Base-by-base conservation (phyloP, 441 rosid species). In the Gossypium lobatum region DNA sequence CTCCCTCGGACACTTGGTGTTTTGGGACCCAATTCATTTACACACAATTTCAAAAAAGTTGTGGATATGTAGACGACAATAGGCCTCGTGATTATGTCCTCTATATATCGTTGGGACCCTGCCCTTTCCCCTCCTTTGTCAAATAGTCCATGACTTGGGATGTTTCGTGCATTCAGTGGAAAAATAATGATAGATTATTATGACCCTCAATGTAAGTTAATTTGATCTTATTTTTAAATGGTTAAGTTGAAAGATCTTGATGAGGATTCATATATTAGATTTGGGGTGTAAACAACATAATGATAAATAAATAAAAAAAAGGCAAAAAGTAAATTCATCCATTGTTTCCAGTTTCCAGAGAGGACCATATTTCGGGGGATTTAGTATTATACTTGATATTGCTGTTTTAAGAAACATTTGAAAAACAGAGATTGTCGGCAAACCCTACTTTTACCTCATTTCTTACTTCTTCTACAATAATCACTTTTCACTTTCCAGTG, bases 391-490 rank as follows among this genome's bases (percentile, higher is more conserved):
- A 58, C 14, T 54, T 3, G 39, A 6, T 34, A 17, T 17, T 53
- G 58, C 18, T 53, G 9, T 17, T 54, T 54, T 20, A 7, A 18
- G 60, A 20, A 55, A 55, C 76, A 78, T 18, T 63, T 64, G 8
- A 78, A 85, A 79, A 85, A 87, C 21, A 75, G 72, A 77, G 72
- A 77, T 79, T 83, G 88, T 87, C 91, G 91, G 91, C 88, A 85
- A 73, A 73, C 81, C 90, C 90, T 3, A 69, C 72, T 76, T 72
- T 64, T 3, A 46, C 42, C 53, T 72, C 45, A 61, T 55, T 55
- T 20, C 28, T 20, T 55, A 20, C 60, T 55, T 55, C 60, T 9
- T 55, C 9, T 20, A 20, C 50, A 63, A 37, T 23, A 21, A 20
- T 46, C 53, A 11, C 52, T 45, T 54, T 54, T 55, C 61, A 55